These are phyloP conservation scores for Mycena amicta DNA, from an alignment of 768 basidiomycete genomes.

Conservation along the genomic window DNA sequence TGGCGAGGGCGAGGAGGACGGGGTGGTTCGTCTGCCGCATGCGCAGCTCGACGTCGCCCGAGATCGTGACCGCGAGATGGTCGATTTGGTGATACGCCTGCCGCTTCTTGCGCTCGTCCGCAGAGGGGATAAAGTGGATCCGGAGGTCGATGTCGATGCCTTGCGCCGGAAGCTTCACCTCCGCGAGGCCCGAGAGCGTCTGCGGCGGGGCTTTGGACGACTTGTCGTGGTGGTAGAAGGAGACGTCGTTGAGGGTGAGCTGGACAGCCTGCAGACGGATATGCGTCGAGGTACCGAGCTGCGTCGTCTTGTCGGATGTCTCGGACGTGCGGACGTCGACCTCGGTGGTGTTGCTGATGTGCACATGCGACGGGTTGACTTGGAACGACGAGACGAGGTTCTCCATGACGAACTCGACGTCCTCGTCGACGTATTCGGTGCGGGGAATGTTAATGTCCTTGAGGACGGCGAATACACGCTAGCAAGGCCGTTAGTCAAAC, in stretches of 20 bases:
- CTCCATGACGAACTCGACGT: slow-evolving; percentile 74
- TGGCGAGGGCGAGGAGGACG: slow-evolving; percentile 60
- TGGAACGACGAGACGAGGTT: slow-evolving; percentile 68
- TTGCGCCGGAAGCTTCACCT: slow-evolving; percentile 61
- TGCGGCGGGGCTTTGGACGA: slow-evolving; percentile 37
- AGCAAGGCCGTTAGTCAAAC: not conserved
- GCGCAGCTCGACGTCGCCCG: slow-evolving; percentile 55
- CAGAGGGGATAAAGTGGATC: slow-evolving; percentile 59
- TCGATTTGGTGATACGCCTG: slow-evolving; percentile 63
- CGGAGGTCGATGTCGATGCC: slow-evolving; percentile 71
- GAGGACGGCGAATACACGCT: slow-evolving; percentile 47
- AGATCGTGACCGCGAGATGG: slow-evolving; percentile 52
- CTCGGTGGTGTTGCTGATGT: slow-evolving; percentile 69
- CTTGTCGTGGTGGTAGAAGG: slow-evolving; percentile 75
- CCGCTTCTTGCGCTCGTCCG: slow-evolving; percentile 44
- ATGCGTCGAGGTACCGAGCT: slow-evolving; percentile 64
- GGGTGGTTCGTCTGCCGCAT: slow-evolving; percentile 66
- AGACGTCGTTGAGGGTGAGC: slow-evolving; percentile 62
- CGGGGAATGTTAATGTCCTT: slow-evolving; percentile 73
- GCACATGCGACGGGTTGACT: slow-evolving; percentile 67
- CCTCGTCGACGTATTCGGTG: slow-evolving; percentile 68
- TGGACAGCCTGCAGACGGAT: slow-evolving; percentile 66
- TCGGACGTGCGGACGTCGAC: slow-evolving; percentile 36
- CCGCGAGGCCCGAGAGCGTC: slow-evolving; percentile 62
- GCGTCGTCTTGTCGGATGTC: slow-evolving; percentile 43